Base-by-base conservation (phyloP, 202 grass and related monocot genomes). In the Bolboschoenoplectus hybrid region DNA sequence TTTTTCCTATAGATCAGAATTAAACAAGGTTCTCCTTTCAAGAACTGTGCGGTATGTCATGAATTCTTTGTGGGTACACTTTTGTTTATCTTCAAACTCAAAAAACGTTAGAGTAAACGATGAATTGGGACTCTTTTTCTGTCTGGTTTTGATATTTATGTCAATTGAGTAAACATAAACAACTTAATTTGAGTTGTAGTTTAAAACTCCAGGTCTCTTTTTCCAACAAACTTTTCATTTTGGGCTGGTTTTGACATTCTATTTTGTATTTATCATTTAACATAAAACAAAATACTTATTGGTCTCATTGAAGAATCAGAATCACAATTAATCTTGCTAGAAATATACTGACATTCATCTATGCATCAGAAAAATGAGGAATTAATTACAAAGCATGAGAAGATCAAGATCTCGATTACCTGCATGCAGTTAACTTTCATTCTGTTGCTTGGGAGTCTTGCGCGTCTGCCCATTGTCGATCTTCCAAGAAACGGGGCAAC, bases 351-450 rank as follows among this genome's bases (percentile, higher is more conserved):
- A 13, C 9, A 50, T 34, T 51, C 13, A 47, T 19, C 63, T 36
- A 35, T 64, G 63, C 63, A 65, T 65, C 62, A 65, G 1, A 26
- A 43, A 69, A 43, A 43, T 43, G 3, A 36, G 3, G 9, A 65
- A 9, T 0, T 56, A 50, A 75, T 34, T 6, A 75, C 46, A 51
- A 71, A 73, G 7, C 19, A 74, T 32, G 10, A 39, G n/a, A 51
- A 19, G 45, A 44, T 75, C 19, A 17, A 65, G 10, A 17, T 63
- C 4, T 60, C 32, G 36, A 17, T 85, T 84, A 91, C 91, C 86
- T 90, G 91, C 85, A 89, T 89, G 82, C 90, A 89, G 66, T 3
- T 62, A 63, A 92, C 84, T 86, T 73, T 87, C 52, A 83, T 86
- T 1, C 87, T 84, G 50, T 81, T 92, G 89, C 36, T 85, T 67